Percentiles rank a stretch among this genome's conserved stretches.
Conservation (phyloP, 2,329 filamentous ascomycete genomes). For the Pseudogymnoascus sp. region DNA sequence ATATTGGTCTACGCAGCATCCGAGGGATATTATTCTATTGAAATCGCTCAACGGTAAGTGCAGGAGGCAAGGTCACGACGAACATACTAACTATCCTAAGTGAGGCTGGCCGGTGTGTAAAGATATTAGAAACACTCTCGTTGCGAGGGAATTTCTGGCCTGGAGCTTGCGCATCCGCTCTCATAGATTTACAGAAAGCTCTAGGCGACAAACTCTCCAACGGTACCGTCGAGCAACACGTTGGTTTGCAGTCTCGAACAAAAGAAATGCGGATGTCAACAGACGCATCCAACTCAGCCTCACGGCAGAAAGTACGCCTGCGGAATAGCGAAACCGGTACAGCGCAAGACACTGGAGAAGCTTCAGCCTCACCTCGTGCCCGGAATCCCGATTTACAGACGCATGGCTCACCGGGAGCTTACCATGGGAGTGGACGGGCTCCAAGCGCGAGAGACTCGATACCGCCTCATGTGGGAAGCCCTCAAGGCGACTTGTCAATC, state of each 20-base stretch:
- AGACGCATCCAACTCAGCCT: neutral
- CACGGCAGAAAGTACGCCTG: neutral
- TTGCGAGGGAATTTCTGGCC: slow-evolving; percentile 28
- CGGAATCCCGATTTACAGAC: neutral
- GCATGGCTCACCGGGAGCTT: neutral
- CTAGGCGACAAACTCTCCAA: slow-evolving; percentile 12
- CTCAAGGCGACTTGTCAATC: neutral
- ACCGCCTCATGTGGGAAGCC: neutral
- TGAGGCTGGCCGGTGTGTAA: slow-evolving; percentile 14
- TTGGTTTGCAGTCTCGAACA: neutral
- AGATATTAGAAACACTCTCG: slow-evolving; percentile 25
- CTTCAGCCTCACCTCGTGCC: neutral
- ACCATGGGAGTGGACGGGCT: neutral
- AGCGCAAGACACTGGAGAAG: neutral
- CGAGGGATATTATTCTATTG: slow-evolving; percentile 34
- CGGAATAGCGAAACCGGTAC: neutral
- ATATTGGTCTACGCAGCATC: slow-evolving; percentile 43
- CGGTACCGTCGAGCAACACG: neutral
- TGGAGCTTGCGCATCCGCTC: slow-evolving; percentile 29
- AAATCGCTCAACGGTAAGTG: slow-evolving; percentile 34
- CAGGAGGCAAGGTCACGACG: slow-evolving; percentile 14
- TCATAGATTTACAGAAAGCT: slow-evolving; percentile 27
- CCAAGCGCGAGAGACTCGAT: neutral
- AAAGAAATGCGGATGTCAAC: neutral
- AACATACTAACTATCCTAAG: neutral